phyloP scores from a whole-genome alignment of 352 stramenopile genomes.

The Pythium utonaiense region DNA sequence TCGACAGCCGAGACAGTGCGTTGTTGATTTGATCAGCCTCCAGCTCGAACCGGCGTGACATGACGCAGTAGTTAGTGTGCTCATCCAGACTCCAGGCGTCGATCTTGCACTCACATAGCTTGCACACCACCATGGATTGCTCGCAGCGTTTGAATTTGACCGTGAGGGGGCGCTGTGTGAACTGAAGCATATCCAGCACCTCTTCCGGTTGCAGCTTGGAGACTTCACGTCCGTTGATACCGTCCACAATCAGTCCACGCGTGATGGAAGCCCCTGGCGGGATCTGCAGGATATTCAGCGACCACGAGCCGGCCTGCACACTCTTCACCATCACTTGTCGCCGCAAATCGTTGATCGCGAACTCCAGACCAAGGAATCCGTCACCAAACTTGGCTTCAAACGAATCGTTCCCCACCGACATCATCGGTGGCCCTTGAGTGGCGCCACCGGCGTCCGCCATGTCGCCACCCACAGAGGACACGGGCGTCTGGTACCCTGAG shows the following conservation, averaged over 20 bases:
- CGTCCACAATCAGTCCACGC: slow-evolving; percentile 58
- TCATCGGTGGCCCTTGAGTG: background rate
- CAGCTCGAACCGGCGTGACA: slow-evolving; percentile 72
- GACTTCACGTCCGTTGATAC: slow-evolving; percentile 50
- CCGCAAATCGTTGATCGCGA: slow-evolving; percentile 47
- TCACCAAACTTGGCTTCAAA: slow-evolving; percentile 74
- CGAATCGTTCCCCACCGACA: slow-evolving; percentile 27
- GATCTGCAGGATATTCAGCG: slow-evolving; percentile 37
- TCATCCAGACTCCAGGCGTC: slow-evolving; percentile 61
- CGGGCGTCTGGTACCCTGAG: background rate
- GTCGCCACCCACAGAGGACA: background rate
- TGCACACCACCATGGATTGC: slow-evolving; percentile 60
- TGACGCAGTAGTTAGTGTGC: slow-evolving; percentile 78
- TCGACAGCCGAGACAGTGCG: slow-evolving; percentile 44
- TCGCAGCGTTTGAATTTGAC: slow-evolving; percentile 55
- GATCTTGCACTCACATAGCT: slow-evolving; percentile 76
- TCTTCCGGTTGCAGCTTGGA: slow-evolving; percentile 33
- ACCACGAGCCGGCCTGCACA: slow-evolving; percentile 35
- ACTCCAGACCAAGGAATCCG: slow-evolving; percentile 72
- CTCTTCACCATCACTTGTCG: slow-evolving; percentile 67
- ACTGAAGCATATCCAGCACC: slow-evolving; percentile 63
- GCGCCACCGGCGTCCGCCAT: background rate
- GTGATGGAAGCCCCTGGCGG: slow-evolving; percentile 37
- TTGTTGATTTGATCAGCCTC: slow-evolving; percentile 79
- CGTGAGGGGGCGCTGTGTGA: slow-evolving; percentile 50